A percentile compares a stretch with the other conserved stretches of the same genome.
Conservation (phyloP, 306 rosid species). For the Canavalia gladiata region DNA sequence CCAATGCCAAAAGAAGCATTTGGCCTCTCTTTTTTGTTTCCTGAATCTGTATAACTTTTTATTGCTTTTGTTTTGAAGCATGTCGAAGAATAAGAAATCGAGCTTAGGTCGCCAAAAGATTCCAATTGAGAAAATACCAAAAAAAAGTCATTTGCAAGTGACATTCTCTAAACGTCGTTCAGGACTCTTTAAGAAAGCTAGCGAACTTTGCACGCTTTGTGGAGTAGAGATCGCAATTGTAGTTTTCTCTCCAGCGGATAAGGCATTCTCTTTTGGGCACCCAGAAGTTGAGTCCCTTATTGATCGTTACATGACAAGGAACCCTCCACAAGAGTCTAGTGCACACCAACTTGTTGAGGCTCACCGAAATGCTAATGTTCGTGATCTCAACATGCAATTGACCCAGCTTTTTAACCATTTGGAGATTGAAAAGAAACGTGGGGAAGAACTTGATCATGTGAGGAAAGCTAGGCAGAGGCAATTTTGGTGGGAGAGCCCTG, state of each 20-base stretch:
- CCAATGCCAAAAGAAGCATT: conserved; percentile 27
- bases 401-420: conserved; percentile 54
- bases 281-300: conserved; percentile 64
- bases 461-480: conserved; percentile 52
- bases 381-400: conserved; percentile 61
- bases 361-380: conserved; percentile 49
- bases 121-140: conserved; percentile 66
- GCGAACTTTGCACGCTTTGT: conserved; percentile 79
- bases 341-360: conserved; percentile 53
- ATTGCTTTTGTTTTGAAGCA: neutral
- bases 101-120: conserved; percentile 70
- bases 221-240: conserved; percentile 70
- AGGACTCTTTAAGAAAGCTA: conserved; percentile 75
- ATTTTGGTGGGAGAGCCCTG: conserved; percentile 70
- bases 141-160: conserved; percentile 68
- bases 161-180: conserved; percentile 79
- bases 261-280: conserved; percentile 77
- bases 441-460: conserved; percentile 59
- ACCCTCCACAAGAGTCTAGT: conserved; percentile 22
- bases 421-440: conserved; percentile 66
- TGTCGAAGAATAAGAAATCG: conserved; percentile 55
- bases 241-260: conserved; percentile 72
- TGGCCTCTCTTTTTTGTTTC: neutral
- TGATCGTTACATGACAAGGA: conserved; percentile 54
- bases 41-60: neutral